Conservation (phyloP, 768 basidiomycete species). For the Termitomyces sp. region DNA sequence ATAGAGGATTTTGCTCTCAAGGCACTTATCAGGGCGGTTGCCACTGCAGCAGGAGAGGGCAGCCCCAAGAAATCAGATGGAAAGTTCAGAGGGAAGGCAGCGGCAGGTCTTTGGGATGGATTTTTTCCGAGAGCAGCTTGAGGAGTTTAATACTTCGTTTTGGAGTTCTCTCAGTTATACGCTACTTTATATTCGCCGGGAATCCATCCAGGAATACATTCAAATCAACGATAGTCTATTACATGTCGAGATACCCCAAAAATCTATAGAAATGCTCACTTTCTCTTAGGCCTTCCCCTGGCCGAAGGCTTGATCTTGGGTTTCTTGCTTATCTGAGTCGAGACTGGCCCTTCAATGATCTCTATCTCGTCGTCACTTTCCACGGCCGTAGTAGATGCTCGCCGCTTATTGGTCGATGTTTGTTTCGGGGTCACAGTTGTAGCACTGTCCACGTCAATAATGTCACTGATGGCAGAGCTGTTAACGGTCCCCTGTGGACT, state of each 20-base stretch:
- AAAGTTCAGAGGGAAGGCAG: conserved; percentile 16
- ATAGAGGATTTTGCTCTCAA: conserved; percentile 61
- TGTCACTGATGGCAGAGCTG: conserved; percentile 37
- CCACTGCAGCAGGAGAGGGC: conserved; percentile 40
- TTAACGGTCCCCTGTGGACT: conserved; percentile 42
- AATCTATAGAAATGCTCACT: background rate
- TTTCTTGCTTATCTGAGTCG: conserved; percentile 22
- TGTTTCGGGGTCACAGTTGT: conserved; percentile 19
- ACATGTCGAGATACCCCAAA: background rate
- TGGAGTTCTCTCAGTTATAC: background rate
- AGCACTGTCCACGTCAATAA: conserved; percentile 36
- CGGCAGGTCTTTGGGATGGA: conserved; percentile 35
- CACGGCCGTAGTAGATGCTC: conserved; percentile 25
- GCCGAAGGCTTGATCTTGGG: conserved; percentile 27
- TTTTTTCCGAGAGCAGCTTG: conserved; percentile 31
- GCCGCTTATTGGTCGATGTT: conserved; percentile 41
- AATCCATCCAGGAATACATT: background rate
- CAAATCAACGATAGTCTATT: background rate
- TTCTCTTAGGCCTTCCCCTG: conserved; percentile 37
- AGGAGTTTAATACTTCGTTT: background rate
- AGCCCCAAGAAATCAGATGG: conserved; percentile 28
- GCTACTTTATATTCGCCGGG: background rate
- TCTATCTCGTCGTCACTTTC: conserved; percentile 52
- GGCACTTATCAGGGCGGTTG: conserved; percentile 44
- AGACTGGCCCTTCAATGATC: conserved; percentile 40